These are phyloP conservation scores for Physcomitrium patens DNA, from an alignment of 225 moss, liverwort and hornwort species.

Conservation along the genomic window DNA sequence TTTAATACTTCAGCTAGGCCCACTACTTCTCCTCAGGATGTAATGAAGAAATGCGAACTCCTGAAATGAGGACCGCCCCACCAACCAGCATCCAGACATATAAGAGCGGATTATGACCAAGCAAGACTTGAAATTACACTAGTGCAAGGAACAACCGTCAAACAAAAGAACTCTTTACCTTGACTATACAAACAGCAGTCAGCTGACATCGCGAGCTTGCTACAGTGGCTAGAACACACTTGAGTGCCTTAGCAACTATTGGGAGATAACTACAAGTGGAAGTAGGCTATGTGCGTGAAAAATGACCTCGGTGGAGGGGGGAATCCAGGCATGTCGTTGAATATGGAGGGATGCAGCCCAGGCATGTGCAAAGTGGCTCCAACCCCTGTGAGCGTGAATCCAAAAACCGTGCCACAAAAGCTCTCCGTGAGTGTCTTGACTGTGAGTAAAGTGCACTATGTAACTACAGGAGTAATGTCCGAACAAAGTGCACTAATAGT, in stretches of 20 bases:
- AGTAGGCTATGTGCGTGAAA: conserved; percentile 64
- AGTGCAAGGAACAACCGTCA: conserved; percentile 21
- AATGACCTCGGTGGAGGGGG: conserved; percentile 91
- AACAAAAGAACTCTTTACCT: conserved; percentile 30
- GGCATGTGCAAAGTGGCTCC: conserved; percentile 97
- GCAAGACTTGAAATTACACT: background rate
- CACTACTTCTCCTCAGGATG: background rate
- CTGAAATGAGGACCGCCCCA: background rate
- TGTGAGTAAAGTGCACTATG: conserved; percentile 38
- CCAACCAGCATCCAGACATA: background rate
- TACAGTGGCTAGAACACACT: conserved; percentile 24
- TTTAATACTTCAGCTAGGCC: background rate
- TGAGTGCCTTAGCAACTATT: conserved; percentile 34
- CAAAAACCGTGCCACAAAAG: conserved; percentile 74
- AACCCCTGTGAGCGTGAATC: conserved; percentile 90
- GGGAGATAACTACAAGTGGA: conserved; percentile 54
- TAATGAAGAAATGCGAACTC: background rate
- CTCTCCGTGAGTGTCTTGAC: conserved; percentile 41
- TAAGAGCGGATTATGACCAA: background rate
- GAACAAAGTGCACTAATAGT: conserved; percentile 41
- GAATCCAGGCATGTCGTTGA: conserved; percentile 94
- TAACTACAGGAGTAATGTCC: too few species aligned
- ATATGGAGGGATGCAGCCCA: conserved; percentile 88
- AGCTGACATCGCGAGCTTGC: conserved; percentile 25
- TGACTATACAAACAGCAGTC: conserved; percentile 27